Evolutionary conservation across 2,329 filamentous ascomycete genomes (phyloP).

Genomic region (Graphilbum ipis-grandicollis): DNA sequence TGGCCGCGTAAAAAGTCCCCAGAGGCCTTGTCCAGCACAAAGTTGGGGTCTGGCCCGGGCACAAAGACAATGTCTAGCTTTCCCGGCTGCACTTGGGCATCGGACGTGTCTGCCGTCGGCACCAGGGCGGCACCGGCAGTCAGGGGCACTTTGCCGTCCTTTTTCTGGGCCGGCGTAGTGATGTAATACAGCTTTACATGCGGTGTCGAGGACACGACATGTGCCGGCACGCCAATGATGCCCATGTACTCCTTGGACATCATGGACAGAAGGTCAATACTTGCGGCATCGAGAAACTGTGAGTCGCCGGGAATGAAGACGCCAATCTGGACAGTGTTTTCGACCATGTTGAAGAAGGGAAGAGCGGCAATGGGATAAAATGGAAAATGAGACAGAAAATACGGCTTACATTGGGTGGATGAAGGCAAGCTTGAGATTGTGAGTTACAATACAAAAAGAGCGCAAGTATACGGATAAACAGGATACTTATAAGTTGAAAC

Average conservation of each 20-base stretch:
- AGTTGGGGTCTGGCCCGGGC: conserved; percentile 28
- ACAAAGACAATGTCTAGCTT: conserved; percentile 32
- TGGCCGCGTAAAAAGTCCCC: conserved; percentile 27
- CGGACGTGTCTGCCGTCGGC: conserved; percentile 25
- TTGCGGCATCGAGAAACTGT: conserved; percentile 32
- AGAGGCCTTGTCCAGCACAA: conserved; percentile 15
- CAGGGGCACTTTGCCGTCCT: conserved; percentile 19
- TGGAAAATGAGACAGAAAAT: no score
- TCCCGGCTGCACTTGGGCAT: conserved; percentile 29
- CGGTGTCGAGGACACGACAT: conserved; percentile 23
- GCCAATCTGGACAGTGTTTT: conserved; percentile 22
- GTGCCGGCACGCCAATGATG: conserved; percentile 16
- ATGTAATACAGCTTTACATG: conserved; percentile 28
- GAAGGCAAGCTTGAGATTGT: no score
- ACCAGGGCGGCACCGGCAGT: conserved; percentile 22
- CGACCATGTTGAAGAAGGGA: background rate
- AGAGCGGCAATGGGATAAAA: no score
- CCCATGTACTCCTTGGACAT: conserved; percentile 28
- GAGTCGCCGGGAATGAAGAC: conserved; percentile 29
- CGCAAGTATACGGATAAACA: no score
- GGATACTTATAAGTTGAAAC: no score
- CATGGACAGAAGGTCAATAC: conserved; percentile 29
- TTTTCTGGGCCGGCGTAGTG: conserved; percentile 6
- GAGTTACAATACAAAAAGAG: no score
- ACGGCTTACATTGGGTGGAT: no score